Base-by-base conservation (phyloP, 1,284 basidiomycete species). In the Ganoderma meredithae region DNA sequence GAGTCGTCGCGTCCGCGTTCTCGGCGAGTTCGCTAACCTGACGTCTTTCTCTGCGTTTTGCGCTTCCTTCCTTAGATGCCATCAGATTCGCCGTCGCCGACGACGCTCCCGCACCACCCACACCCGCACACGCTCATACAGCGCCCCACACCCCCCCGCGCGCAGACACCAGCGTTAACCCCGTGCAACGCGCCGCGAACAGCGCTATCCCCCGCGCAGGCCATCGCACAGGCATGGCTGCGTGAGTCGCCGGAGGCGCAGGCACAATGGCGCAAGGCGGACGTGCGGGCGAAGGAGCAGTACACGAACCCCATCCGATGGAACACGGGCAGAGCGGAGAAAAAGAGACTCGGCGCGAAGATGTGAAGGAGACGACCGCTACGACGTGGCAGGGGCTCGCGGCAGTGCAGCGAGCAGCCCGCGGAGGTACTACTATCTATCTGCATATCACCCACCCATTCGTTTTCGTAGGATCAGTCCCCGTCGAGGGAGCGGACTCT, bases 181-280 rank as follows among this genome's bases (percentile, higher is more conserved):
- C 59, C 22, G 39, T 67, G 31, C 39, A 43, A 22, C 71, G 68
- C 66, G 77, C 76, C 61, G 71, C 69, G 62, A 73, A 74, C 58
- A 56, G 71, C 66, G 69, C 69, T 83, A 73, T 83, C 88, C 17
- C 87, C 87, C 49, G 85, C 86, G 10, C 85, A 89, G 72, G 83
- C 85, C 36, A 91, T 92, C 76, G 88, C 88, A 47, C 85, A 88
- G 55, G 88, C 87, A 64, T 91, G 90, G 90, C 84, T 83, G 74
- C 80, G 82, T 60, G 88, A 90, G 77, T 84, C 87, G 17, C 71
- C 76, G 17, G 86, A 90, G 77, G 86, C 80, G 70, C 84, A 90
- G 76, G 83, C 85, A 64, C 81, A 79, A 70, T 92, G 90, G 90
- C 81, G 83, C 69, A 81, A 79, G 69, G 82, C 86, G 65, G 86